Base-by-base conservation (phyloP, 805 yeast species). In the Diddensiella santjacobensis region DNA sequence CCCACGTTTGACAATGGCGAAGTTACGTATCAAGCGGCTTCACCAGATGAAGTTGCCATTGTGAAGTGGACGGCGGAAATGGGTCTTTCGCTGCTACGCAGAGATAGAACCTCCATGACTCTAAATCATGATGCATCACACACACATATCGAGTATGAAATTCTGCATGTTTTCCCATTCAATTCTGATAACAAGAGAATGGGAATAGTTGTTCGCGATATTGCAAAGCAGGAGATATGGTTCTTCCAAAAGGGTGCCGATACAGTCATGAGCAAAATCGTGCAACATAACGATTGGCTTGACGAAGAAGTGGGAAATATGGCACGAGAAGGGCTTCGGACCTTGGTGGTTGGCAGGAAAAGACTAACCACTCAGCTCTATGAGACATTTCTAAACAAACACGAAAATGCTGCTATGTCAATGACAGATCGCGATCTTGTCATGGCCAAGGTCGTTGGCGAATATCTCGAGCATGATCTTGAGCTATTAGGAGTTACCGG, bases 31-130 rank as follows among this genome's bases (percentile, higher is more conserved):
- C 99, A 93, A 68, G 99, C 99, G 0, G 97, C 98, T 0, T 90
- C 97, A 0, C 99, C 99, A 0, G 99, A 93, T 71, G 99, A 93
- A 64, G 82, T 93, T 57, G 99, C 99, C 23, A 93, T 93, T 54
- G 98, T 93, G 17, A 84, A 84, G 60, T 93, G 88, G 69, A 87
- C 96, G 0, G 95, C 88, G 54, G 64, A 72, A 2, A 91, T 90
- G 24, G 99, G 99, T 0, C 71, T 93, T 30, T 78, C 89, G 4
- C 73, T 93, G 40, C 74, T 80, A 51, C 83, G 79, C 59, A 79
- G 99, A 59, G 99, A 93, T 64, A 78, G 99, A 49, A 76, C 77
- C 47, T 78, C 83, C 4, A 76, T 93, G 56, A 74, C 87, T 0
- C 67, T 93, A 42, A 61, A 79, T 29, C 96, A 89, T 61, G 71